Percentiles rank a stretch among this genome's conserved stretches.
Evolutionary conservation across 306 rosid species (phyloP).

Genomic region (Clitoria ternatea): DNA sequence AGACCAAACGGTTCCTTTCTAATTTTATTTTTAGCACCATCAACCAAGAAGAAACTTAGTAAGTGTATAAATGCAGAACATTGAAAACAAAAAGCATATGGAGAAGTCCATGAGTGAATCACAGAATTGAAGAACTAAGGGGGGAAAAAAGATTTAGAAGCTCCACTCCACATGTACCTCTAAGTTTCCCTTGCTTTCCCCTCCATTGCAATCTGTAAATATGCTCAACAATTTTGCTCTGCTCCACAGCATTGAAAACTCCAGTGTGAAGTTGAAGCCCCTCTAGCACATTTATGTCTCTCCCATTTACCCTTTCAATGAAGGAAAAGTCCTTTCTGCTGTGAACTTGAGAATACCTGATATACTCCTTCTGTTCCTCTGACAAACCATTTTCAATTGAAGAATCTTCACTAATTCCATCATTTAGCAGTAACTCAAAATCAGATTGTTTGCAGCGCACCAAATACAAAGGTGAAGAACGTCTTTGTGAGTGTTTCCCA

Average conservation of each 20-base stretch:
- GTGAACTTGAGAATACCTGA: conserved; percentile 26
- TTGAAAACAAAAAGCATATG: background rate
- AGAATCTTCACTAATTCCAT: conserved; percentile 28
- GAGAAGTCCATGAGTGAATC: background rate
- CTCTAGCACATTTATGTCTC: conserved; percentile 29
- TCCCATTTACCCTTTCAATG: conserved; percentile 29
- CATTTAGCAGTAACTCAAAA: conserved; percentile 23
- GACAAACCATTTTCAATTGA: conserved; percentile 1
- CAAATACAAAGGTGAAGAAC: background rate
- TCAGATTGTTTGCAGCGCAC: conserved; percentile 4
- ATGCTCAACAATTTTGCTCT: conserved; percentile 34
- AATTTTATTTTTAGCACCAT: background rate
- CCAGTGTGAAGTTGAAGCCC: conserved; percentile 48
- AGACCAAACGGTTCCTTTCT: background rate
- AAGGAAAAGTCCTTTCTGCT: conserved; percentile 23
- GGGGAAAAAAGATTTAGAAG: background rate
- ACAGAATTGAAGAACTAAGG: background rate
- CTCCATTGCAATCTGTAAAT: conserved; percentile 37
- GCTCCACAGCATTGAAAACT: conserved; percentile 50
- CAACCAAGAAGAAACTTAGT: background rate
- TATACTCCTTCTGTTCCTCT: conserved; percentile 30
- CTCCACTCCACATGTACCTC: conserved; percentile 24
- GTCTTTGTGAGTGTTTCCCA: background rate
- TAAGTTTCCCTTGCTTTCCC: conserved; percentile 45
- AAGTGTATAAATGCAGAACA: background rate